Percentiles rank a stretch among this genome's conserved stretches.
Conservation (phyloP, 495 filamentous ascomycete species). For the Penicillium subrubescens region DNA sequence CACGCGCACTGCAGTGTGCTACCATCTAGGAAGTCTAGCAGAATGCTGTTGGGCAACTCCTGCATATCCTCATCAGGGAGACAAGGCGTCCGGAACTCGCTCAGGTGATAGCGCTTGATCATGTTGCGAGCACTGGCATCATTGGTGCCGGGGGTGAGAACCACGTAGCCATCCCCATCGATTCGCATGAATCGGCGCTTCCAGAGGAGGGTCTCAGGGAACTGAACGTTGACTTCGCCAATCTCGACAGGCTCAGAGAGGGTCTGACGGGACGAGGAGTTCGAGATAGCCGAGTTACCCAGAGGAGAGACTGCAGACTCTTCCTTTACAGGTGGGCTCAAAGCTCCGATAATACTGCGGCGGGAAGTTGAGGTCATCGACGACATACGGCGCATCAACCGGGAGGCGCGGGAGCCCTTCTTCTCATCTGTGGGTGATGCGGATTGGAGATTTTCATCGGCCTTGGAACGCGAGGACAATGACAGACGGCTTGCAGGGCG, state of each 20-base stretch:
- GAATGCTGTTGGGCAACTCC: slow-evolving; percentile 83
- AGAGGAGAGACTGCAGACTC: slow-evolving; percentile 37
- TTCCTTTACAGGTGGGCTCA: slow-evolving; percentile 61
- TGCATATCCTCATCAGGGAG: slow-evolving; percentile 85
- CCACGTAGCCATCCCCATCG: slow-evolving; percentile 73
- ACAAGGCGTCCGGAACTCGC: slow-evolving; percentile 75
- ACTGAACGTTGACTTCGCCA: slow-evolving; percentile 91
- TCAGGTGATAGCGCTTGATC: slow-evolving; percentile 76
- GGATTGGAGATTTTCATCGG: slow-evolving; percentile 37
- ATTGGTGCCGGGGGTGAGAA: slow-evolving; percentile 61
- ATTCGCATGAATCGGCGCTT: slow-evolving; percentile 82
- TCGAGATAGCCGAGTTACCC: slow-evolving; percentile 39
- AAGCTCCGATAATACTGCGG: slow-evolving; percentile 58
- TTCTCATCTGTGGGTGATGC: slow-evolving; percentile 60
- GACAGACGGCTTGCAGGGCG: slow-evolving; percentile 44
- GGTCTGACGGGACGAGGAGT: slow-evolving; percentile 28
- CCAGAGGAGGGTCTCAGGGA: slow-evolving; percentile 90
- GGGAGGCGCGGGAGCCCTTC: slow-evolving; percentile 66
- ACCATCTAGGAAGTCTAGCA: slow-evolving; percentile 83
- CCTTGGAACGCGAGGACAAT: slow-evolving; percentile 40
- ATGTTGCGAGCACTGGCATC: slow-evolving; percentile 52
- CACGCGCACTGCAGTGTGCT: slow-evolving; percentile 84
- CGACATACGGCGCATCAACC: slow-evolving; percentile 81
- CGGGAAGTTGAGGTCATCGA: slow-evolving; percentile 63
- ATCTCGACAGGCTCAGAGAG: slow-evolving; percentile 57